A percentile compares a stretch with the other conserved stretches of the same genome.
These are phyloP conservation scores for Prunus yedoensis DNA, from an alignment of 331 rosid species.

Conservation along the genomic window DNA sequence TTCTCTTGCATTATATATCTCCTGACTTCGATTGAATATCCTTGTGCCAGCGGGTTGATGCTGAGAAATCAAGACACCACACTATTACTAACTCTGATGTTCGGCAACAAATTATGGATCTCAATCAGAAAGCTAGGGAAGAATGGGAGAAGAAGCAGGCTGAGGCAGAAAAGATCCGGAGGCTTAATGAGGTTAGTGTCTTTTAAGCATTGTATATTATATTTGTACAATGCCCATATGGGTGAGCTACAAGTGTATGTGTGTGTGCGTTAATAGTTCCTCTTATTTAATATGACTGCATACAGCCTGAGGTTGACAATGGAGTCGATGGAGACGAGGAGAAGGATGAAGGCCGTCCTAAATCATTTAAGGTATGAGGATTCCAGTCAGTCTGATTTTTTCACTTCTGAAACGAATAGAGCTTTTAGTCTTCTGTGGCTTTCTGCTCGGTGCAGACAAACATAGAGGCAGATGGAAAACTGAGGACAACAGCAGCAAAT, in stretches of 20 bases:
- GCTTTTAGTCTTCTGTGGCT: slow-evolving; percentile 15
- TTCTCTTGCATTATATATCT: slow-evolving; percentile 11
- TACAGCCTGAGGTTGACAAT: slow-evolving; percentile 53
- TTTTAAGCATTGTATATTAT: neutral
- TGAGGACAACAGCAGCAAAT: slow-evolving; percentile 86
- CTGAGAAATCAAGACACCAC: slow-evolving; percentile 69
- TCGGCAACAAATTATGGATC: slow-evolving; percentile 56
- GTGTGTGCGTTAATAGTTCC: neutral
- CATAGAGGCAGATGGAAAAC: slow-evolving; percentile 72
- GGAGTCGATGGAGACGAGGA: slow-evolving; percentile 57
- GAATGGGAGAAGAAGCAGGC: slow-evolving; percentile 76
- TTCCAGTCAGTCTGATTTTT: neutral
- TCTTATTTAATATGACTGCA: neutral
- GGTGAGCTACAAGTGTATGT: too few species aligned
- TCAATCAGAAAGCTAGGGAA: slow-evolving; percentile 66
- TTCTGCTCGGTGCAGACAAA: slow-evolving; percentile 37
- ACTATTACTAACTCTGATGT: slow-evolving; percentile 61
- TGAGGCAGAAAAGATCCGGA: slow-evolving; percentile 63
- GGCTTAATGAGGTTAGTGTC: slow-evolving; percentile 61
- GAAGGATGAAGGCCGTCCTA: slow-evolving; percentile 64
- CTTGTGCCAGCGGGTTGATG: slow-evolving; percentile 60
- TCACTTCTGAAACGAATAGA: neutral
- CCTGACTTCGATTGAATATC: slow-evolving; percentile 27
- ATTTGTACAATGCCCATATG: neutral
- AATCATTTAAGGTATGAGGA: slow-evolving; percentile 57